These are phyloP conservation scores for Wickerhamiella spandovensis DNA, from an alignment of 805 yeast species.

Conservation along the genomic window DNA sequence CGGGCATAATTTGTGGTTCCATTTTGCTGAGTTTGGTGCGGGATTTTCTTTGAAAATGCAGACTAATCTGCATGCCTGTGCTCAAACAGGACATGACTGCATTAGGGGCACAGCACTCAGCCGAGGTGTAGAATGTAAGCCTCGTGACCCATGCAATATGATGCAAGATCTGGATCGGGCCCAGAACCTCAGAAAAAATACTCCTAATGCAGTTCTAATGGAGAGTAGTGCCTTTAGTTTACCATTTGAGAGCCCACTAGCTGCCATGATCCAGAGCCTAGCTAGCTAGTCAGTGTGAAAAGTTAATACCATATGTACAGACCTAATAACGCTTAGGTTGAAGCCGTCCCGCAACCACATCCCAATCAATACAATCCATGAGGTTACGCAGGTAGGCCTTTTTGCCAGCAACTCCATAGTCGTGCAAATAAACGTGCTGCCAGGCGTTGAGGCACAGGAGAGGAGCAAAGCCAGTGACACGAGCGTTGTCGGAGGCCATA, in stretches of 20 bases:
- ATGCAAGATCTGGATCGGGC: no score
- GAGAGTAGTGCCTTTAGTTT: no score
- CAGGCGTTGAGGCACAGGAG: constrained; percentile 66
- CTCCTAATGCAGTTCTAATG: no score
- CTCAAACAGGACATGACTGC: no score
- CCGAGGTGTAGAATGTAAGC: no score
- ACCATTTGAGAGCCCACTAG: no score
- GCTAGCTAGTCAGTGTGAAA: no score
- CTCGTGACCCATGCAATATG: no score
- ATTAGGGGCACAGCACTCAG: no score
- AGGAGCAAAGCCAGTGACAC: constrained; percentile 29
- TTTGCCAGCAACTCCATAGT: constrained; percentile 74
- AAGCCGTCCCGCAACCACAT: constrained; percentile 19
- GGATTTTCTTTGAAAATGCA: neutral
- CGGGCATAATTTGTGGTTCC: neutral
- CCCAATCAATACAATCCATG: constrained; percentile 79
- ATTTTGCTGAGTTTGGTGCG: neutral
- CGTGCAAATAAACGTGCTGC: constrained; percentile 74
- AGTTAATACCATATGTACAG: neutral
- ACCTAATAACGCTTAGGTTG: neutral
- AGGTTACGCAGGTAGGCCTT: constrained; percentile 55
- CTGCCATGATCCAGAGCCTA: no score
- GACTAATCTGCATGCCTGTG: neutral
- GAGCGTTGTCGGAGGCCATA: constrained; percentile 3
- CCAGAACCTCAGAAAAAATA: no score